Base-by-base conservation (phyloP, 371 early-diverging fungal species). In the Apophysomyces elegans region DNA sequence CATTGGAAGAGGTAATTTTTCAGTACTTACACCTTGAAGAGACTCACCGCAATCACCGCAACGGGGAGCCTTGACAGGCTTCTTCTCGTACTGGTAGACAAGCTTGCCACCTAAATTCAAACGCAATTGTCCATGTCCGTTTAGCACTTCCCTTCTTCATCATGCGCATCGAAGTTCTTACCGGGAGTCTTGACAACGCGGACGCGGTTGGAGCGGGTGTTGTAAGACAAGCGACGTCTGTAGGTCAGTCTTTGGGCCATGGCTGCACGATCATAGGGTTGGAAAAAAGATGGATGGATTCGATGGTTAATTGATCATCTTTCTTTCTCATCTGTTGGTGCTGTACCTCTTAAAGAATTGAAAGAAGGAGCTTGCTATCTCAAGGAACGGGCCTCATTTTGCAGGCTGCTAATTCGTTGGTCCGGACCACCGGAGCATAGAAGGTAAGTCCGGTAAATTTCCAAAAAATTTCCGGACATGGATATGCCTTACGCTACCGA, bases 201-300 rank as follows among this genome's bases (percentile, higher is more conserved):
- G 81, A 91, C 90, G 85, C 95, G 91, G 96, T 99, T 99, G 77
- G 96, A 96, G 84, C 92, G 92, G 80, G 99, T 99, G 95, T 98
- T 97, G 95, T 98, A 99, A 71, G 97, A 96, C 73, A 95, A 88
- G 77, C 97, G 93, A 76, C 98, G 93, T 83, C 97, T 91, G 91
- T 98, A 99, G 69, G 94, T 95, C 71, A 97, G 89, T 87, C 99
- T 94, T 87, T 97, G 96, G 80, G 81, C 88, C 90, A 90, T 90
- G 72, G 69, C 75, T 50, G 21, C 1, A 50, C 4, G 4, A 18
- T 50, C 7, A 26, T 50, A 50, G 21, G 21, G 21, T 41, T 41
- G 50, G 26, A 26, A 50, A 5, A 26, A 18, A 26, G 50, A 50
- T 50, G 50, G 50, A 50, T 50, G 47, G 18, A n/a, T 46, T 16